Evolutionary conservation across 768 basidiomycete species (phyloP).

Genomic region (Xanthoconium purpureum): DNA sequence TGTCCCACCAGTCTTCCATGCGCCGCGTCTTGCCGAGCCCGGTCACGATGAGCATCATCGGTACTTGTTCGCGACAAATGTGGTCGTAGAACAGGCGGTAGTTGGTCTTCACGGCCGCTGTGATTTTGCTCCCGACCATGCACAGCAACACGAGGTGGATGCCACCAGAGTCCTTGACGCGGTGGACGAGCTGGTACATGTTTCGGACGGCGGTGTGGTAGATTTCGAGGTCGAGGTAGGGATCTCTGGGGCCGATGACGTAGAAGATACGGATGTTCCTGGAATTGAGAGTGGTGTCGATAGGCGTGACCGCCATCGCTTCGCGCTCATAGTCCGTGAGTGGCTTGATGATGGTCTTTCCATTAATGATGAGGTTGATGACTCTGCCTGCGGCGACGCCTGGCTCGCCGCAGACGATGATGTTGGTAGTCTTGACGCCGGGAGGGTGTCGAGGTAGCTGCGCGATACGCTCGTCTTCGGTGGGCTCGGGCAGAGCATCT

Average conservation of each 20-base stretch:
- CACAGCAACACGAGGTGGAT: constrained; percentile 40
- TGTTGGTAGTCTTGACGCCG: constrained; percentile 28
- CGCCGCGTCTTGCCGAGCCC: constrained; percentile 34
- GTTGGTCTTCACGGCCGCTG: constrained; percentile 32
- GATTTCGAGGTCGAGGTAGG: constrained; percentile 17
- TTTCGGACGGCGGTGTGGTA: constrained; percentile 23
- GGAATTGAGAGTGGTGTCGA: constrained; percentile 23
- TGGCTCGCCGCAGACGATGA: constrained; percentile 43
- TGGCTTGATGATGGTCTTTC: constrained; percentile 16
- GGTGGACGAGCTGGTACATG: constrained; percentile 28
- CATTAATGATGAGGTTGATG: constrained; percentile 25
- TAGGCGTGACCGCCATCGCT: constrained; percentile 29
- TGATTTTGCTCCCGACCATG: constrained; percentile 39
- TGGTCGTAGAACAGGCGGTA: constrained; percentile 36
- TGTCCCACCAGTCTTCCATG: constrained; percentile 36
- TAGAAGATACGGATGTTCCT: constrained; percentile 27
- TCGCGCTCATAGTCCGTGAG: constrained; percentile 29
- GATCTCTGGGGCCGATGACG: constrained; percentile 32
- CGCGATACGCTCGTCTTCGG: constrained; percentile 19
- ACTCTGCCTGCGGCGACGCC: constrained; percentile 31
- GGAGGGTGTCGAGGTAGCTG: constrained; percentile 18
- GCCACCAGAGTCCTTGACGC: constrained; percentile 25
- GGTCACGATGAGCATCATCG: constrained; percentile 36
- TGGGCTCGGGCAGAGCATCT: constrained; percentile 1
- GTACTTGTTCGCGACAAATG: constrained; percentile 37